Base-by-base conservation (phyloP, 2,329 filamentous ascomycete genomes). In the Zymoseptoria crescenta region DNA sequence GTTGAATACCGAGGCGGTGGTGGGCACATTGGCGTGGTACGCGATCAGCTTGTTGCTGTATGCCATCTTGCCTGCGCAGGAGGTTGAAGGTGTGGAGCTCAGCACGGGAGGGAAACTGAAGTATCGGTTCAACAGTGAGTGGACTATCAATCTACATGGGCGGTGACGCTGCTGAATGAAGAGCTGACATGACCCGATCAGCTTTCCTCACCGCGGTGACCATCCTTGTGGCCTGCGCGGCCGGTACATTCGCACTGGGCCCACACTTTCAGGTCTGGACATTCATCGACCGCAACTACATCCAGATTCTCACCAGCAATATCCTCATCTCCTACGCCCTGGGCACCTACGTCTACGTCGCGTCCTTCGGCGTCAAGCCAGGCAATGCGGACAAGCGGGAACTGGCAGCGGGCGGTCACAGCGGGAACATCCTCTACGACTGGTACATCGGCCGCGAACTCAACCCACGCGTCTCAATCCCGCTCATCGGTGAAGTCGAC, bases 401-500 rank as follows among this genome's bases (percentile, higher is more conserved):
- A 72, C 81, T 97, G 7, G 92, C 92, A 0, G 83, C 84, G 1
- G 91, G 92, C 50, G 92, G 91, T 16, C 83, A 88, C 70, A 86
- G 85, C 1, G 92, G 91, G 59, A 96, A 96, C 74, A 77, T 91
- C 63, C 75, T 96, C 45, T 96, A 97, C 74, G 93, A 97, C 75
- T 97, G 91, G 85, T 97, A 91, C 76, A 96, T 97, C 65, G 93
- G 93, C 20, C 89, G 93, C 28, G 93, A 97, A 74, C 85, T 97
- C 61, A 97, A 97, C 76, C 93, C 93, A 2, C 89, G 92, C 54
- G 75, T 95, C 60, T 84, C 81, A 0, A 77, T 96, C 24, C 91
- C 91, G 1, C 73, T 95, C 54, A 81, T 96, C 64, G 90, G 91
- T 59, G 88, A 91, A 67, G 81, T 96, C 54, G 93, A 97, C 70